A percentile compares a stretch with the other conserved stretches of the same genome.
Evolutionary conservation across 257 asterid genomes (phyloP).

Genomic region (Ballota nigra): DNA sequence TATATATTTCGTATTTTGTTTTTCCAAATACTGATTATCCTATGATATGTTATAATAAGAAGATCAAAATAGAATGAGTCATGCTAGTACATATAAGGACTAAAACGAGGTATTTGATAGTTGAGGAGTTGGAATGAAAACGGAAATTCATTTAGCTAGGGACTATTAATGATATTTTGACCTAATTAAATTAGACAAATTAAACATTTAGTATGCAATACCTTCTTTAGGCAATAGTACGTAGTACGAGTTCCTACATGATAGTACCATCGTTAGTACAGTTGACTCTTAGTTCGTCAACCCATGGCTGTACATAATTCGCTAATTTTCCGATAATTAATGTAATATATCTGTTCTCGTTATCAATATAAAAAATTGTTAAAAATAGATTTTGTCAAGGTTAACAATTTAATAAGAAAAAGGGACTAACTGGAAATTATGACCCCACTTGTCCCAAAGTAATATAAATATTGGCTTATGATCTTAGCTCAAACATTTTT

Average conservation of each 20-base stretch:
- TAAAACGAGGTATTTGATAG: neutral
- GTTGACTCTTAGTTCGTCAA: slow-evolving; percentile 26
- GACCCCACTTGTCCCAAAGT: no score
- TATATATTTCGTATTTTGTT: no score
- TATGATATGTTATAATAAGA: no score
- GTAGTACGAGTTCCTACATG: neutral
- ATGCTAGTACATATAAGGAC: no score
- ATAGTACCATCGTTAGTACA: slow-evolving; percentile 31
- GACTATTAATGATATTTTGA: neutral
- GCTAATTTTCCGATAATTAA: slow-evolving; percentile 3
- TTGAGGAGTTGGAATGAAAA: neutral
- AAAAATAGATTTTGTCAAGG: neutral
- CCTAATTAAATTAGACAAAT: neutral
- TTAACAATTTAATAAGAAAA: no score
- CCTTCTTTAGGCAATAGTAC: neutral
- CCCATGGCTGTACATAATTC: slow-evolving; percentile 1
- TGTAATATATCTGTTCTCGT: neutral
- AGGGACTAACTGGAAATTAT: no score
- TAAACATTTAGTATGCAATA: neutral
- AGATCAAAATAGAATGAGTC: no score
- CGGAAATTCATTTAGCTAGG: neutral
- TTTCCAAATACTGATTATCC: no score
- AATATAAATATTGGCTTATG: no score
- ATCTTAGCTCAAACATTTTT: no score
- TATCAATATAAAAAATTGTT: neutral